These are phyloP conservation scores for Allium cepa DNA, from an alignment of 106 monocot species.

Conservation along the genomic window DNA sequence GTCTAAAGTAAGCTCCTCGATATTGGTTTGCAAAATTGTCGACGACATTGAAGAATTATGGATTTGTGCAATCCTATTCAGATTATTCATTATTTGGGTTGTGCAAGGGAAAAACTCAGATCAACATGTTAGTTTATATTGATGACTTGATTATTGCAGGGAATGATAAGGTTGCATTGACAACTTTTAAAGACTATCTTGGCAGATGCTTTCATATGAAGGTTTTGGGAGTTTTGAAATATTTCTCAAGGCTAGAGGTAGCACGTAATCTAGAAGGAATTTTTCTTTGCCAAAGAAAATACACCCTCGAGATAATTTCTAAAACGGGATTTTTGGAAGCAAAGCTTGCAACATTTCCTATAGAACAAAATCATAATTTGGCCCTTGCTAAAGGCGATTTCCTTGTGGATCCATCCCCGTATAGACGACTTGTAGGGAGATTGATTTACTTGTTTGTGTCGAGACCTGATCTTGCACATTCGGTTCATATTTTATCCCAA, in stretches of 20 bases:
- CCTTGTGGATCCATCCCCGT: background rate
- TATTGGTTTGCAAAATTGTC: background rate
- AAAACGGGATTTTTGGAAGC: background rate
- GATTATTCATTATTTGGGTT: background rate
- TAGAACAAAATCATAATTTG: background rate
- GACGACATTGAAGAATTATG: background rate
- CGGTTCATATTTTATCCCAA: background rate
- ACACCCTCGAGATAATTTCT: conserved; percentile 2
- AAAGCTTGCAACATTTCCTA: background rate
- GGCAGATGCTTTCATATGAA: background rate
- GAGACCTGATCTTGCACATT: background rate
- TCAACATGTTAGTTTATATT: background rate
- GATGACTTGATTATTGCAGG: background rate
- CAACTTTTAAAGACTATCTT: background rate
- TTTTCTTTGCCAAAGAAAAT: conserved; percentile 5
- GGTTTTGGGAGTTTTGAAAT: background rate
- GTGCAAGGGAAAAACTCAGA: background rate
- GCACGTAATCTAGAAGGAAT: background rate
- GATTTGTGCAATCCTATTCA: background rate
- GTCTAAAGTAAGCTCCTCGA: background rate
- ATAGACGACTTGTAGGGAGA: background rate
- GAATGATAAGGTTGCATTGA: background rate
- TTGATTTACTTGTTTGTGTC: background rate
- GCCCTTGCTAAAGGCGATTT: background rate
- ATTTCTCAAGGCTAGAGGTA: conserved; percentile 6